These are phyloP conservation scores for Aspergillus sp. DNA, from an alignment of 2,329 filamentous ascomycete species.

Conservation along the genomic window DNA sequence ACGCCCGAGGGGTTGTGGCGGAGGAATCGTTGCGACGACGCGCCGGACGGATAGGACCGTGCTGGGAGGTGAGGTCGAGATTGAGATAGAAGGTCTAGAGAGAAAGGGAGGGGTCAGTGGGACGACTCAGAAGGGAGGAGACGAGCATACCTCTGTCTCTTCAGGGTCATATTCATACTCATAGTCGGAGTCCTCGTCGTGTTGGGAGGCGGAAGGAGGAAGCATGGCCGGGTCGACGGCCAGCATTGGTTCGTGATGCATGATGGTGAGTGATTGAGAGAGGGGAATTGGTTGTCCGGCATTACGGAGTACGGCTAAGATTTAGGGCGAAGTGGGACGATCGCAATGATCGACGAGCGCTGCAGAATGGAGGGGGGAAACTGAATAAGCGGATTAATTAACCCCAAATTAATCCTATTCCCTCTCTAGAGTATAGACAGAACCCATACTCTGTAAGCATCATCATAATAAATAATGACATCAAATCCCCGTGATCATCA, in stretches of 20 bases:
- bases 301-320: no score
- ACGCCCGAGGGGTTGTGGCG: conserved; percentile 4
- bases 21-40: conserved; percentile 24
- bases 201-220: conserved; percentile 20
- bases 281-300: no score
- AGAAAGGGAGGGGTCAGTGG: background rate
- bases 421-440: no score
- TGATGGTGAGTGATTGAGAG: background rate
- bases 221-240: conserved; percentile 24
- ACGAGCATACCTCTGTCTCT: conserved; percentile 48
- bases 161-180: conserved; percentile 59
- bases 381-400: no score
- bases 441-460: no score
- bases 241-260: conserved; percentile 10
- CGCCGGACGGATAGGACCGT: conserved; percentile 36
- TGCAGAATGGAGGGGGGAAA: no score
- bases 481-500: no score
- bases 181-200: conserved; percentile 51
- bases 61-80: conserved; percentile 53
- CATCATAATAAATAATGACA: no score
- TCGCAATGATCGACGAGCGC: no score
- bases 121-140: background rate
- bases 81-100: conserved; percentile 57
- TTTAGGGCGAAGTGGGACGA: no score
- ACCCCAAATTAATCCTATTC: no score